Evolutionary conservation across 495 filamentous ascomycete species (phyloP), one percentile per base, ranked within the genome.

Genomic region (Daldinia caldariorum): DNA sequence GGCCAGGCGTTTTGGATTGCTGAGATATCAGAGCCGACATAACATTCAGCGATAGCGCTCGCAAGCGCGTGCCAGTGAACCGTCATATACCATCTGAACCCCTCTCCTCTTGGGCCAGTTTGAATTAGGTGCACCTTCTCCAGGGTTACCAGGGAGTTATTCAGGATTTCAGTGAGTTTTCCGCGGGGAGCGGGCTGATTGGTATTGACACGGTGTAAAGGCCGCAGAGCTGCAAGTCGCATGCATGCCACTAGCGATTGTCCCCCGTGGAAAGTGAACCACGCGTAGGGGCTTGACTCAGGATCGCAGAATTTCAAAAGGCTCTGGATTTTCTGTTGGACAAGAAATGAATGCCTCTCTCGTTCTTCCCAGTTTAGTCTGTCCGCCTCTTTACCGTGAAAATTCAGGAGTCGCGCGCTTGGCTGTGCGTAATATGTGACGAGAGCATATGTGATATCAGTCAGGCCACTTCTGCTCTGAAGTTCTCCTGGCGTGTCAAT

Each of bases 291-390:
- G 38, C 35, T 58, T 14, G 64, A 31, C n/a, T 72, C 63, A 10
- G 69, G 69, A 35, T 72, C 64, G n/a, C 69, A 72, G 26, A 68
- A 68, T 16, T 55, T 47, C 10, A 72, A 37, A 18, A 72, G 59
- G 31, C 18, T 32, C 7, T 49, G 51, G 8, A 60, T 39, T 1
- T 63, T 16, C n/a, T 72, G 41, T 45, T 72, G 64, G 3, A 68
- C 58, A 3, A 45, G 63, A 9, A 16, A 47, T 1, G 57, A 51
- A 14, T 63, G 54, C 4, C 43, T 10, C 20, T 63, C 32, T 38
- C 66, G 39, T 35, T 38, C 53, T 29, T 55, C 39, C 63, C 56
- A 60, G 12, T 61, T 60, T 1, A 51, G 43, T 8, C 13, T 38
- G 3, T 34, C 14, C 22, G 32, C 34, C 13, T 20, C 59, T n/a